Conservation (phyloP, 1,284 basidiomycete species). For the Neolentinus lepideus region DNA sequence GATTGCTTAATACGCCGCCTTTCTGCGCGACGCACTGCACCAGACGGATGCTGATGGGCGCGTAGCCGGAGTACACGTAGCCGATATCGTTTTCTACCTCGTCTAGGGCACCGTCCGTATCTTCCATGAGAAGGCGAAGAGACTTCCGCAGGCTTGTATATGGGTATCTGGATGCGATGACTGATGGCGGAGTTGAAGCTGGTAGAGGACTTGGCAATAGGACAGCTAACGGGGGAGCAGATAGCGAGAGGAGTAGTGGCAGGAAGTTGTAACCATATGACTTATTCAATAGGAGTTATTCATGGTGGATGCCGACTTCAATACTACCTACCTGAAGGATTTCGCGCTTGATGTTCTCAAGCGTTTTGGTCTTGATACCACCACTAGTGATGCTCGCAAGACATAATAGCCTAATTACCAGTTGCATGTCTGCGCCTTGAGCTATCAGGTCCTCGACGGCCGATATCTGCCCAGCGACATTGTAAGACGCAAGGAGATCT, state of each 20-base stretch:
- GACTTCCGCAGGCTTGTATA: constrained; percentile 75
- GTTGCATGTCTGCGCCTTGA: constrained; percentile 74
- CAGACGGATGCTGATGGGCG: constrained; percentile 86
- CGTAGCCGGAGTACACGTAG: constrained; percentile 96
- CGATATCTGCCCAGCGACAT: constrained; percentile 67
- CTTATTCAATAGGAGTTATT: constrained; percentile 28
- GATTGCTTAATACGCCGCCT: constrained; percentile 78
- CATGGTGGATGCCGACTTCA: constrained; percentile 6
- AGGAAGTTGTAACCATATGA: constrained; percentile 90
- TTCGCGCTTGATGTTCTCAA: constrained; percentile 89
- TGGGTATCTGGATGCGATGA: constrained; percentile 49
- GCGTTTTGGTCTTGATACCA: constrained; percentile 80
- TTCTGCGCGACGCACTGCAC: constrained; percentile 92
- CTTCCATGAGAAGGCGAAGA: constrained; percentile 90
- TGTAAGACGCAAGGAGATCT: constrained; percentile 91
- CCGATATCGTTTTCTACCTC: constrained; percentile 90
- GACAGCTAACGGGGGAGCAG: constrained; percentile 64
- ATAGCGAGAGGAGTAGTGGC: constrained; percentile 78
- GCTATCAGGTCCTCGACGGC: constrained; percentile 86
- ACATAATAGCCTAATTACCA: constrained; percentile 77
- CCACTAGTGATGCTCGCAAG: constrained; percentile 80
- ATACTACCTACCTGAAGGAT: constrained; percentile 67
- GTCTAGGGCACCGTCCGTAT: constrained; percentile 66
- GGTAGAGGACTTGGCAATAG: constrained; percentile 60
- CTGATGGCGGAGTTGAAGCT: constrained; percentile 34